Conservation (phyloP, 176 grass and related monocot species). For the Cenchrus purpureus region DNA sequence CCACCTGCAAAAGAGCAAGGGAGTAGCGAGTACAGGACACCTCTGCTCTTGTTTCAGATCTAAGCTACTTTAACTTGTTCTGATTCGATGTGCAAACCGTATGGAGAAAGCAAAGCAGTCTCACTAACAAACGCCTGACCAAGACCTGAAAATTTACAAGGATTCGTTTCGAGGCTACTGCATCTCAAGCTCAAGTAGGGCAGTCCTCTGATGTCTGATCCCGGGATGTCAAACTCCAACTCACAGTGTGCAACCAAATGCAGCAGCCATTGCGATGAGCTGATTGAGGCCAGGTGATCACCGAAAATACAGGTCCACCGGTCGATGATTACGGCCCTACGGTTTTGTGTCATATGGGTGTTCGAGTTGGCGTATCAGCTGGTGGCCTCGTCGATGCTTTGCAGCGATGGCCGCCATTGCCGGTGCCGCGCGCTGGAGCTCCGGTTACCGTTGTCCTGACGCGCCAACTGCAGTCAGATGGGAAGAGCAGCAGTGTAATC, state of each 20-base stretch:
- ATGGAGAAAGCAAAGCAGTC: conserved; percentile 32
- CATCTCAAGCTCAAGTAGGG: not conserved
- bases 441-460: conserved; percentile 50
- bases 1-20: not conserved
- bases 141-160: conserved; percentile 46
- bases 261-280: conserved; percentile 18
- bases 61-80: conserved; percentile 26
- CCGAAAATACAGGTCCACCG: conserved; percentile 55
- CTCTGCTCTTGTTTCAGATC: conserved; percentile 5
- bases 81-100: conserved; percentile 33
- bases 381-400: conserved; percentile 72
- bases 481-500: conserved; percentile 36
- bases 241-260: conserved; percentile 8
- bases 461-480: conserved; percentile 62
- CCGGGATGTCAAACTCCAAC: conserved; percentile 16
- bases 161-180: conserved; percentile 21
- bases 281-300: conserved; percentile 32
- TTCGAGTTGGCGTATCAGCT: conserved; percentile 39
- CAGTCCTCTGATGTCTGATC: conserved; percentile 8
- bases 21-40: not conserved
- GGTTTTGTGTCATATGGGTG: not conserved
- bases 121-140: conserved; percentile 30
- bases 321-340: conserved; percentile 28
- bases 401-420: conserved; percentile 85
- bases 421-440: conserved; percentile 55